Evolutionary conservation across 2,329 filamentous ascomycete species (phyloP).

Genomic region (Cryphonectria naterciae): DNA sequence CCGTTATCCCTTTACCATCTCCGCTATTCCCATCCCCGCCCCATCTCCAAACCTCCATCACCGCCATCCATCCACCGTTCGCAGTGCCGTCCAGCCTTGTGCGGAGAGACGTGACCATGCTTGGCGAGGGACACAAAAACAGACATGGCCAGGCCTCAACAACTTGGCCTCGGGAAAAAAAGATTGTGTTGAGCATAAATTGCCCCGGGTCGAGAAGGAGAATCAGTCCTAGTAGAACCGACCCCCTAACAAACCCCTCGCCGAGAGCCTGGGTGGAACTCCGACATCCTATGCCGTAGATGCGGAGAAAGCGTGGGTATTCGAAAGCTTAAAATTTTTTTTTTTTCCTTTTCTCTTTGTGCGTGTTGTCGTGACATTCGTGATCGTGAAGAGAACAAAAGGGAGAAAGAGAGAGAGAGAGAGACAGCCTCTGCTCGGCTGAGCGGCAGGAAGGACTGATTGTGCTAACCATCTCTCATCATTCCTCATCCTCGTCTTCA

Average conservation of each 20-base stretch:
- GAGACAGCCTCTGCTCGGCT: conserved; percentile 19
- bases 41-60: not conserved
- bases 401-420: not conserved
- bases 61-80: not conserved
- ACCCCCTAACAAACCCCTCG: not conserved
- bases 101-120: not conserved
- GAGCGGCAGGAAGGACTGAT: not conserved
- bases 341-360: not conserved
- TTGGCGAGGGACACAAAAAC: not conserved
- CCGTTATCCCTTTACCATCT: not conserved
- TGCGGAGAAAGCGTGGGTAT: conserved; percentile 20
- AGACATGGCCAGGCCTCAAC: not conserved
- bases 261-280: conserved; percentile 1
- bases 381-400: conserved; percentile 28
- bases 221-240: not conserved
- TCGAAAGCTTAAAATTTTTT: conserved; percentile 19
- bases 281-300: conserved; percentile 20
- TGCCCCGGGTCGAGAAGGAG: not conserved
- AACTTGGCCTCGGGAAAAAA: not conserved
- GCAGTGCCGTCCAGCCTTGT: not conserved
- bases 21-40: conserved; percentile 2
- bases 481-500: conserved; percentile 38
- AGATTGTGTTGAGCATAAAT: not conserved
- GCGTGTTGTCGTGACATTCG: conserved; percentile 28
- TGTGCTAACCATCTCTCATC: conserved; percentile 24